Base-by-base conservation (phyloP, 495 filamentous ascomycete species). In the Trichoderma parareesei region DNA sequence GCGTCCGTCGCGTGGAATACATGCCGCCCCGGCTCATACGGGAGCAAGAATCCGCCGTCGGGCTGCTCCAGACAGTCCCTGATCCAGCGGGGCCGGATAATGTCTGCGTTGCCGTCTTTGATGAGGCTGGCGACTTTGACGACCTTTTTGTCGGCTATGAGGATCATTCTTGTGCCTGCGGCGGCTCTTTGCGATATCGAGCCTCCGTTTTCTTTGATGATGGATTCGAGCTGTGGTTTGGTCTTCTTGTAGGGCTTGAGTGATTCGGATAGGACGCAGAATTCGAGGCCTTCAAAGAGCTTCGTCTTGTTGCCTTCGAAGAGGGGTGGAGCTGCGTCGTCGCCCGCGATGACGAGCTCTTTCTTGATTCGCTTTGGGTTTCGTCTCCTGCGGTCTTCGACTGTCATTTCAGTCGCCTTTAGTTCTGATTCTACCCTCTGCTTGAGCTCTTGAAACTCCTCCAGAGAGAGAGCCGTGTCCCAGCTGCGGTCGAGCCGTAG, bases 181-280 rank as follows among this genome's bases (percentile, higher is more conserved):
- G 75, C 86, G 37, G 90, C 82, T 8, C 84, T 86, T 71, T 97
- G 92, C 53, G 86, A 88, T 53, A 96, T 83, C 44, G 78, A 85
- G n/a, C 92, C 94, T 33, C 94, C 95, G 64, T 98, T 85, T 27
- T 85, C 81, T 73, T 97, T 98, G 69, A 97, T 84, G 1, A 98
- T 78, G 49, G 87, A 81, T 72, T 98, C 93, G n/a, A 98, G 75
- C 61, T 93, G 87, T 0, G 82, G 78, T 71, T 97, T 98, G 38
- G 82, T 79, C 70, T 84, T 89, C 76, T 91, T 93, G 16, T 76
- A 65, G 1, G 76, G 79, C 16, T 69, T 67, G 7, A 77, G 59
- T 65, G 73, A 71, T 53, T 82, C 78, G 6, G 73, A 79, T 37
- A 82, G 67, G 68, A 78, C 81, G 81, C 87, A 97, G 71, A 98